These are phyloP conservation scores for Aspergillus transmontanensis DNA, from an alignment of 2,329 filamentous ascomycete species.

Conservation along the genomic window DNA sequence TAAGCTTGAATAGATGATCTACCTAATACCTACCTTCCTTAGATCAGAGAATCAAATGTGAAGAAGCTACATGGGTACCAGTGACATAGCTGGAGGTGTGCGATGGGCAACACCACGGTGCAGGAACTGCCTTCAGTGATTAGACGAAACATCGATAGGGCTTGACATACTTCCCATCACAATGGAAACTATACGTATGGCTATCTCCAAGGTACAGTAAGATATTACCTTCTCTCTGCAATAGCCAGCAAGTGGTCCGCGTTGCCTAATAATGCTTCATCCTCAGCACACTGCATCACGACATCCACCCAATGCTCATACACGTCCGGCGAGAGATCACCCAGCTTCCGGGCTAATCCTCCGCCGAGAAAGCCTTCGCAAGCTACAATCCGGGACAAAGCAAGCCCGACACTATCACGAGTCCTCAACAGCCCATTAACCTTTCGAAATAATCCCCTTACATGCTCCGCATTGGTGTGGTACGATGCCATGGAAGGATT, in stretches of 20 bases:
- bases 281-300: background rate
- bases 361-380: background rate
- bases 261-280: background rate
- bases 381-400: background rate
- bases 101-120: too few relatives aligned
- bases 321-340: background rate
- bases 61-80: too few relatives aligned
- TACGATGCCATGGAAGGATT: background rate
- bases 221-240: background rate
- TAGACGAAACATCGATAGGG: too few relatives aligned
- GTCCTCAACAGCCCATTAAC: background rate
- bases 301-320: slow-evolving; percentile 3
- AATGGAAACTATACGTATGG: background rate
- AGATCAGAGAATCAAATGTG: too few relatives aligned
- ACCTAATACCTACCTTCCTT: too few relatives aligned
- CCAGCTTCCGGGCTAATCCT: background rate
- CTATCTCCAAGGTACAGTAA: too few relatives aligned
- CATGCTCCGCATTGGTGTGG: background rate
- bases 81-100: too few relatives aligned
- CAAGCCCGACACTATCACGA: background rate
- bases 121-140: too few relatives aligned
- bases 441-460: background rate
- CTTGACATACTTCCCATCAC: background rate
- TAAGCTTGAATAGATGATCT: too few relatives aligned
- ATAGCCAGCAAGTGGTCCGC: background rate